These are phyloP conservation scores for Colletotrichum sp. DNA, from an alignment of 2,329 filamentous ascomycete species.

Conservation along the genomic window DNA sequence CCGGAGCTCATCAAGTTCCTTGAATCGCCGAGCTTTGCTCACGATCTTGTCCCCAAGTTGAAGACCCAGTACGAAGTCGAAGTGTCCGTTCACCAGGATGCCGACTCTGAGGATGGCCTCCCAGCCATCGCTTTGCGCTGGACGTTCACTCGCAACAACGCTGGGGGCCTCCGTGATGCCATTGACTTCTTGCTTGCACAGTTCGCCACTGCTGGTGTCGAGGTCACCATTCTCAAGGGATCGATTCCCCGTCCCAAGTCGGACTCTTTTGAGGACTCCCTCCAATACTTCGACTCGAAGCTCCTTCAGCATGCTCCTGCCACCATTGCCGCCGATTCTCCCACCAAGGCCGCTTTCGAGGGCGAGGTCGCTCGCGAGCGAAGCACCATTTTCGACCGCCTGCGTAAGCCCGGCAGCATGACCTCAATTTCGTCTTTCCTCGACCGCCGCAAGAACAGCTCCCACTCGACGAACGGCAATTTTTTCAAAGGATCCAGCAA, in stretches of 20 bases:
- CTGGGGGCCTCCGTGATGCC: constrained; percentile 91
- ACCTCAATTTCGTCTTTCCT: constrained; percentile 96
- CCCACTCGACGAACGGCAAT: constrained; percentile 78
- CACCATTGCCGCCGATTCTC: constrained; percentile 82
- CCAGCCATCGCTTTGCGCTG: constrained; percentile 71
- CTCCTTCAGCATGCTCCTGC: constrained; percentile 90
- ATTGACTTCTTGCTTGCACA: constrained; percentile 92
- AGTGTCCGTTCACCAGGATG: constrained; percentile 73
- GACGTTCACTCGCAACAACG: constrained; percentile 95
- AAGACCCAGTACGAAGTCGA: constrained; percentile 93
- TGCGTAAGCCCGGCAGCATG: constrained; percentile 94
- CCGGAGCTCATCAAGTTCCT: constrained; percentile 81
- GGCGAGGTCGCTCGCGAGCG: constrained; percentile 82
- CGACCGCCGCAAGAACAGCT: constrained; percentile 92
- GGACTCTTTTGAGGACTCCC: constrained; percentile 95
- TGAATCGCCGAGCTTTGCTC: constrained; percentile 79
- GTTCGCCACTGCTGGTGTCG: constrained; percentile 87
- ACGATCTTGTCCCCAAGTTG: constrained; percentile 82
- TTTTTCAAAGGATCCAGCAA: constrained; percentile 94
- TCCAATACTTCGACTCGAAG: constrained; percentile 97
- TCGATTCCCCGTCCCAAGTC: constrained; percentile 98
- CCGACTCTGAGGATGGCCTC: constrained; percentile 61
- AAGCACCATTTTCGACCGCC: constrained; percentile 85
- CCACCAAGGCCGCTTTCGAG: constrained; percentile 82
- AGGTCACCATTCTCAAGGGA: constrained; percentile 85